Base-by-base conservation (phyloP, 78 protist species). In the Goniomonas avonlea region DNA sequence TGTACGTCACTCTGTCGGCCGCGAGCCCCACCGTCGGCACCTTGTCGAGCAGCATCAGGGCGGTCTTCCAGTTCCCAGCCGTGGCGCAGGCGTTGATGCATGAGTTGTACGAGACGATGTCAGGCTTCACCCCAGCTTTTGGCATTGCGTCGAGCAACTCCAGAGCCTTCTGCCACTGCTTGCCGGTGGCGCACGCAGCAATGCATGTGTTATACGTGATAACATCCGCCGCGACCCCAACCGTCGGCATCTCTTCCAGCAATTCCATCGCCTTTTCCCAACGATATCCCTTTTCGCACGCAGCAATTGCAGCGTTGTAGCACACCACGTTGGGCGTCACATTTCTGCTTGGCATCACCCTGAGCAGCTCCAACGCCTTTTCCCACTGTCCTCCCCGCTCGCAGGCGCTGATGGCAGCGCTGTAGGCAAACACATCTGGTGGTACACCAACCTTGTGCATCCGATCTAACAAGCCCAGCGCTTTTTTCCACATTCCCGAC, bases 71-170 rank as follows among this genome's bases (percentile, higher is more conserved):
- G 34, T 23, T 41, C 71, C 5, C 0, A 17, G 50, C 34, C 48
- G 71, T 63, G n/a, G 71, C 71, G 47, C 71, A 63, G 53, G 71
- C 71, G 29, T 47, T 41, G 48, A 63, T 63, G 29, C 53, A 9
- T 31, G 71, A 4, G 17, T 4, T 63, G 27, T 63, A 63, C 20
- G 20, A 25, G 34, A 38, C 21, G 17, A 38, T 7, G 34, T 2
- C n/a, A 5, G 47, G 48, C n/a, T 45, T 45, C 13, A 13, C 50
- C 13, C 13, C 13, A 8, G 50, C 50, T 8, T 13, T 17, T 45
- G 50, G 25, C 25, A 13, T 13, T 45, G 50, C 50, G 13, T 45
- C 25, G 50, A 8, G 50, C 50, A 45, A 8, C 50, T 45, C 50
- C 8, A 17, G 13, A 8, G 13, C 25, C 50, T 17, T 8, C 25